These are phyloP conservation scores for Echites panduratus DNA, from an alignment of 257 asterid genomes.

Conservation along the genomic window DNA sequence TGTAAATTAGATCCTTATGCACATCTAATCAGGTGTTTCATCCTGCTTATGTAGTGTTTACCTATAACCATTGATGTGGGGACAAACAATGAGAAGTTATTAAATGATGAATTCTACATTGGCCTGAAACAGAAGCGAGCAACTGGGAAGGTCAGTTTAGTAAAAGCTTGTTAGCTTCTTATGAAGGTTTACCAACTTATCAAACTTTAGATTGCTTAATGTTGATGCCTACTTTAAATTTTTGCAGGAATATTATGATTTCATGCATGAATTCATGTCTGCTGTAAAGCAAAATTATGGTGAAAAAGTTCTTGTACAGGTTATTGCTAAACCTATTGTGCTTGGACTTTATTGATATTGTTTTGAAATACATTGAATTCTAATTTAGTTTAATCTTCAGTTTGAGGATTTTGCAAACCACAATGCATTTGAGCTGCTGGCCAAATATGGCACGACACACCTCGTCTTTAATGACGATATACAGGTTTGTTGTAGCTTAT, in stretches of 20 bases:
- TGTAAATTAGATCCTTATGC: background rate
- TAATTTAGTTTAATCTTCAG: conserved; percentile 28
- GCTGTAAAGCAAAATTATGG: conserved; percentile 94
- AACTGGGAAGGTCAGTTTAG: conserved; percentile 63
- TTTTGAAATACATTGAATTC: background rate
- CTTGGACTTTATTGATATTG: conserved; percentile 11
- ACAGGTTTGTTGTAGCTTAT: conserved; percentile 45
- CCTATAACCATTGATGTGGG: conserved; percentile 93
- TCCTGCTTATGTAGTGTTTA: conserved; percentile 53
- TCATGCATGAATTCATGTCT: conserved; percentile 79
- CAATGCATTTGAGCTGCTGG: conserved; percentile 91
- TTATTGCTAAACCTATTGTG: conserved; percentile 18
- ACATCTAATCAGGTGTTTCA: background rate
- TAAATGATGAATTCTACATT: conserved; percentile 83
- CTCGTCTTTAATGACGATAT: conserved; percentile 91
- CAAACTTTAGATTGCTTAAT: background rate
- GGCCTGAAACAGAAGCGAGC: conserved; percentile 83
- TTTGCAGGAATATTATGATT: conserved; percentile 75
- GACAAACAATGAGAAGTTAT: conserved; percentile 69
- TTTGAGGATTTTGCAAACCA: conserved; percentile 96
- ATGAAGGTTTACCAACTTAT: background rate
- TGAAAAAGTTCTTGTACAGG: conserved; percentile 94
- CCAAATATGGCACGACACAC: conserved; percentile 85
- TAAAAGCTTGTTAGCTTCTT: background rate
- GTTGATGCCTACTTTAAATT: background rate